Evolutionary conservation across 371 early-diverging fungal genomes (phyloP).

Genomic region (Lichtheimia ornata): DNA sequence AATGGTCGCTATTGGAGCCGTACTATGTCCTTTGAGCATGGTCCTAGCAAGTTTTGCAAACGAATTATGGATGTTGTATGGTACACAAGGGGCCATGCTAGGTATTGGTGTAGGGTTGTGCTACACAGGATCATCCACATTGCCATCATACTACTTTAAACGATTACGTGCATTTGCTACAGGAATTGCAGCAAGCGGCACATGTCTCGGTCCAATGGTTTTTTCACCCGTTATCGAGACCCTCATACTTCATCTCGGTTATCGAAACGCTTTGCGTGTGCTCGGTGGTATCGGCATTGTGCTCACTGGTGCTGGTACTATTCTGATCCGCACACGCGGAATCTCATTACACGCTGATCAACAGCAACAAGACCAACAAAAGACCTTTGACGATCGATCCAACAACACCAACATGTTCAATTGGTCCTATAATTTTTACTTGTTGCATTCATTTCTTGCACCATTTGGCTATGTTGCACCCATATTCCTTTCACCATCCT

Average conservation of each 20-base stretch:
- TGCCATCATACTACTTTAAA: slow-evolving; percentile 48
- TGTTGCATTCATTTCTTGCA: slow-evolving; percentile 33
- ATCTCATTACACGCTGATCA: too few relatives aligned
- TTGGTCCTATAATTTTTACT: too few relatives aligned
- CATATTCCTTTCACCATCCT: slow-evolving; percentile 24
- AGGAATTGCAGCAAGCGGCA: slow-evolving; percentile 62
- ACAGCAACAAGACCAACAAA: too few relatives aligned
- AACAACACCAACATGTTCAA: too few relatives aligned
- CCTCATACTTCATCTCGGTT: slow-evolving; percentile 52
- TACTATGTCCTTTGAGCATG: slow-evolving; percentile 24
- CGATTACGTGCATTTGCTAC: slow-evolving; percentile 41
- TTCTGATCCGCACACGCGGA: too few relatives aligned
- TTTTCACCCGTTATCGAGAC: slow-evolving; percentile 59
- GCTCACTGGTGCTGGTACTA: too few relatives aligned
- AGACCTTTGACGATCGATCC: too few relatives aligned
- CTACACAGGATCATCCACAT: slow-evolving; percentile 35
- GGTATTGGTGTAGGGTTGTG: slow-evolving; percentile 38
- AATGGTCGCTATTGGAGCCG: slow-evolving; percentile 50
- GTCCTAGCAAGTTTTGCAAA: slow-evolving; percentile 45
- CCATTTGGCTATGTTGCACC: slow-evolving; percentile 41
- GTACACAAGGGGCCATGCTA: slow-evolving; percentile 56
- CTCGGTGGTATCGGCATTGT: slow-evolving; percentile 26
- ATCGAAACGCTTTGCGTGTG: slow-evolving; percentile 55
- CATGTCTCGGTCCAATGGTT: slow-evolving; percentile 75
- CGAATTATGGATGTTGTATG: slow-evolving; percentile 47